phyloP scores from a whole-genome alignment of 2,329 filamentous ascomycete genomes.

The Seiridium cupressi region DNA sequence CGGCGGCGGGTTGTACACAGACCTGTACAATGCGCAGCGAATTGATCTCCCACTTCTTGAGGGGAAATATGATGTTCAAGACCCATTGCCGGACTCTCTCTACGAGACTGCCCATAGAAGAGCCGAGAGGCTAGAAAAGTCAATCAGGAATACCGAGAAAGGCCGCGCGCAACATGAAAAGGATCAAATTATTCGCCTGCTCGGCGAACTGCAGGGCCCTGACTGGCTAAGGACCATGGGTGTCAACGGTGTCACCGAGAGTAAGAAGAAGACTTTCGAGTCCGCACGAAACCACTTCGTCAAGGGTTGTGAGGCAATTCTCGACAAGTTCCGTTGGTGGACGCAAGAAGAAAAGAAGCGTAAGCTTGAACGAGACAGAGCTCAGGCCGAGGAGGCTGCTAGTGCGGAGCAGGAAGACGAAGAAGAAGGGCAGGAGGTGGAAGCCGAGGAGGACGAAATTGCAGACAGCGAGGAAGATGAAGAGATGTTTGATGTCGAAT shows the following conservation, averaged over 20 bases:
- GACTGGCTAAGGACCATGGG: slow-evolving; percentile 95
- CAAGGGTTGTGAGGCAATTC: slow-evolving; percentile 73
- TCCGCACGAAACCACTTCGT: slow-evolving; percentile 84
- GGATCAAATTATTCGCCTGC: slow-evolving; percentile 61
- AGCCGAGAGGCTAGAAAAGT: slow-evolving; percentile 59
- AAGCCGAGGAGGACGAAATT: slow-evolving; percentile 15
- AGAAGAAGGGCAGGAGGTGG: slow-evolving; percentile 29
- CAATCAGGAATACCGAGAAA: slow-evolving; percentile 63
- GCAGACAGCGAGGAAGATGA: slow-evolving; percentile 31
- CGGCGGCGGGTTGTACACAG: slow-evolving; percentile 53
- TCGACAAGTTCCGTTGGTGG: slow-evolving; percentile 88
- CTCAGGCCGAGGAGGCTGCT: slow-evolving; percentile 45
- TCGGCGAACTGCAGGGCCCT: slow-evolving; percentile 83
- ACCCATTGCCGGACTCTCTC: slow-evolving; percentile 55
- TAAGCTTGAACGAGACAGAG: slow-evolving; percentile 72
- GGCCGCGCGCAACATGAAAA: slow-evolving; percentile 66
- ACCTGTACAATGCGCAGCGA: slow-evolving; percentile 54
- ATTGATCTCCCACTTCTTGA: slow-evolving; percentile 56
- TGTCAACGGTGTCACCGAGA: slow-evolving; percentile 80
- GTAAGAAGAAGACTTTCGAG: slow-evolving; percentile 82
- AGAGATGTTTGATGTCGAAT: slow-evolving; percentile 21
- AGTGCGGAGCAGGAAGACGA: slow-evolving; percentile 34
- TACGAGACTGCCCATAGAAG: slow-evolving; percentile 56
- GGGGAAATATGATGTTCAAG: slow-evolving; percentile 41
- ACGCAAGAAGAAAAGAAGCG: slow-evolving; percentile 84